Evolutionary conservation across 1,139 yeast genomes (phyloP).

Genomic region (Blastobotrys aristatus): DNA sequence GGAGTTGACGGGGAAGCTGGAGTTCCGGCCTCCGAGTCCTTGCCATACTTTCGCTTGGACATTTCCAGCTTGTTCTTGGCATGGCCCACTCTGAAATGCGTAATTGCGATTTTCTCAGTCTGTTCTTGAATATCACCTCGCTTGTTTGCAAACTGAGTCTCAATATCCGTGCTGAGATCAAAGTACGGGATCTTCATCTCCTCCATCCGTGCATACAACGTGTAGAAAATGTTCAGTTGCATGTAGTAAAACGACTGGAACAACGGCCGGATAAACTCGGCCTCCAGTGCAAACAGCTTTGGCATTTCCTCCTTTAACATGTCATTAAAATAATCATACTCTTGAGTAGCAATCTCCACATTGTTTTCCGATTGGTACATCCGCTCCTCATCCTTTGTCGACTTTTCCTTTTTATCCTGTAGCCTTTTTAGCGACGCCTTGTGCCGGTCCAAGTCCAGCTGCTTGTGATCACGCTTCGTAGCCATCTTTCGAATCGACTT

Average conservation of each 20-base stretch:
- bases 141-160: slow-evolving; percentile 71
- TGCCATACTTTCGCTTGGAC: slow-evolving; percentile 70
- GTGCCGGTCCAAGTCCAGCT: slow-evolving; percentile 87
- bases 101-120: slow-evolving; percentile 78
- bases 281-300: slow-evolving; percentile 76
- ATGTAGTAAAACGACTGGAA: slow-evolving; percentile 92
- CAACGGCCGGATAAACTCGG: slow-evolving; percentile 86
- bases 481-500: slow-evolving; percentile 87
- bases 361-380: slow-evolving; percentile 87
- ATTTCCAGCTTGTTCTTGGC: slow-evolving; percentile 79
- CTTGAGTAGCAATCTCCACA: slow-evolving; percentile 87
- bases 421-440: slow-evolving; percentile 61
- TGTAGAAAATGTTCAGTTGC: slow-evolving; percentile 96
- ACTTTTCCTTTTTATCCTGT: slow-evolving; percentile 76
- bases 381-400: slow-evolving; percentile 84
- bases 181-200: slow-evolving; percentile 96
- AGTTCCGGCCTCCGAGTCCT: slow-evolving; percentile 37
- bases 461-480: slow-evolving; percentile 91
- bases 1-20: slow-evolving; percentile 32
- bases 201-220: slow-evolving; percentile 84
- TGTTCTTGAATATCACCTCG: slow-evolving; percentile 89
- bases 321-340: slow-evolving; percentile 91
- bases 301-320: slow-evolving; percentile 90
- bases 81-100: slow-evolving; percentile 86
- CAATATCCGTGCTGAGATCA: slow-evolving; percentile 75